Conservation (phyloP, 2,329 filamentous ascomycete genomes). For the Pseudogymnoascus sp. region DNA sequence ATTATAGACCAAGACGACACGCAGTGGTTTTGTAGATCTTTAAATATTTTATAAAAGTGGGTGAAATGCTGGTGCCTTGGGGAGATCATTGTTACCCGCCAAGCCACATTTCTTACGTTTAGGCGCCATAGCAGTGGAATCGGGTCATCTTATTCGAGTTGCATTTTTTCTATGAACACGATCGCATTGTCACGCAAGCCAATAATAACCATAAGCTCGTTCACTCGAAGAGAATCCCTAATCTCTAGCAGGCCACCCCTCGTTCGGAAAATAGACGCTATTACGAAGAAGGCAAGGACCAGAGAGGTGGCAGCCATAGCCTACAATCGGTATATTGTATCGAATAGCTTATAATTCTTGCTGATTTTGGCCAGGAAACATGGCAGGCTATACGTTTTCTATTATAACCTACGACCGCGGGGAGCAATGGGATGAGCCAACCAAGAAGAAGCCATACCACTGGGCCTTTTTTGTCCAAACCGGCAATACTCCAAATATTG, state of each 20-base stretch:
- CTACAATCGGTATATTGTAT: not conserved
- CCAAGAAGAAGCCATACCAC: conserved; percentile 11
- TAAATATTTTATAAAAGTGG: not conserved
- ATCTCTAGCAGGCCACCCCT: not conserved
- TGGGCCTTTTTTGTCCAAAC: conserved; percentile 10
- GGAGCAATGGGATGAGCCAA: not conserved
- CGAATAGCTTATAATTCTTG: not conserved
- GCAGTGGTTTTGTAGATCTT: not conserved
- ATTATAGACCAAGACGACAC: not conserved
- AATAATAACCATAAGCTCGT: not conserved
- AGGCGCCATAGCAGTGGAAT: not conserved
- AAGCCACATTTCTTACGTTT: not conserved
- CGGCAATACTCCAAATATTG: not conserved
- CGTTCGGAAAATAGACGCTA: not conserved
- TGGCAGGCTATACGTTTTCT: not conserved
- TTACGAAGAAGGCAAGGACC: not conserved
- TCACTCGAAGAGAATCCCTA: not conserved
- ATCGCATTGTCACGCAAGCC: not conserved
- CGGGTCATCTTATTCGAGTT: not conserved
- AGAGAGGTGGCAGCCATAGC: not conserved
- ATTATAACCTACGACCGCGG: conserved; percentile 10
- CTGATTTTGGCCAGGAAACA: not conserved
- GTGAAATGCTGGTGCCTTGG: not conserved
- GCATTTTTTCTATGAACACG: not conserved
- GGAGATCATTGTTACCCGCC: not conserved